These are phyloP conservation scores for Cairneyella variabilis DNA, from an alignment of 495 filamentous ascomycete genomes.

Conservation along the genomic window DNA sequence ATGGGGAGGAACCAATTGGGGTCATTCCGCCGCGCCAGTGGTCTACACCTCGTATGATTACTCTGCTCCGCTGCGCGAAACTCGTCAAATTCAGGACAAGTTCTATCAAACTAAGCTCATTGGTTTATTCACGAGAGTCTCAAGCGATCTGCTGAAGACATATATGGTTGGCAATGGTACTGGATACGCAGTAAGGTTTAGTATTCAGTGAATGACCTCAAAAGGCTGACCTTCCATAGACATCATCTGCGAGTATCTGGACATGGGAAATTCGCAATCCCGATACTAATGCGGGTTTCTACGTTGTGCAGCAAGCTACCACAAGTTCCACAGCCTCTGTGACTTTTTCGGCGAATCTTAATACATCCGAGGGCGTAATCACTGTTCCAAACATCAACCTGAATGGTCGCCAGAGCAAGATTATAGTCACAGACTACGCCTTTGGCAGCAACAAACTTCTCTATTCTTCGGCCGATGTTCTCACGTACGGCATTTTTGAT, in stretches of 20 bases:
- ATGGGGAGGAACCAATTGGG: constrained; percentile 58
- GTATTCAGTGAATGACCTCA: neutral
- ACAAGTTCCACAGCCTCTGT: constrained; percentile 32
- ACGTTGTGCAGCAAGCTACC: constrained; percentile 37
- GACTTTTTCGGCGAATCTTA: constrained; percentile 35
- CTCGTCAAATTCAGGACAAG: constrained; percentile 31
- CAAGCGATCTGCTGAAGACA: constrained; percentile 47
- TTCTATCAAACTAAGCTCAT: constrained; percentile 50
- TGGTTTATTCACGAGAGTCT: constrained; percentile 52
- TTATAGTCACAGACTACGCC: constrained; percentile 44
- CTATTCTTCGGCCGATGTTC: constrained; percentile 46
- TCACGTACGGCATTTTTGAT: constrained; percentile 42
- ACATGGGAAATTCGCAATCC: constrained; percentile 54
- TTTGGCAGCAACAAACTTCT: constrained; percentile 39
- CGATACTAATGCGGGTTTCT: constrained; percentile 48
- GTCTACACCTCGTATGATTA: constrained; percentile 51
- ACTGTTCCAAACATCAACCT: constrained; percentile 40
- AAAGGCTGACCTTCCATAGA: constrained; percentile 5
- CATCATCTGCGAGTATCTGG: constrained; percentile 33
- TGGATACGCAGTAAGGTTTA: constrained; percentile 39
- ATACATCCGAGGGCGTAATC: constrained; percentile 37
- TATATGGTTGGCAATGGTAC: constrained; percentile 56
- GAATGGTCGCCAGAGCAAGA: constrained; percentile 47
- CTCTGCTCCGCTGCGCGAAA: constrained; percentile 32
- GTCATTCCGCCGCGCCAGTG: constrained; percentile 41